phyloP scores from a whole-genome alignment of 768 basidiomycete species.

The Lactarius deliciosus region DNA sequence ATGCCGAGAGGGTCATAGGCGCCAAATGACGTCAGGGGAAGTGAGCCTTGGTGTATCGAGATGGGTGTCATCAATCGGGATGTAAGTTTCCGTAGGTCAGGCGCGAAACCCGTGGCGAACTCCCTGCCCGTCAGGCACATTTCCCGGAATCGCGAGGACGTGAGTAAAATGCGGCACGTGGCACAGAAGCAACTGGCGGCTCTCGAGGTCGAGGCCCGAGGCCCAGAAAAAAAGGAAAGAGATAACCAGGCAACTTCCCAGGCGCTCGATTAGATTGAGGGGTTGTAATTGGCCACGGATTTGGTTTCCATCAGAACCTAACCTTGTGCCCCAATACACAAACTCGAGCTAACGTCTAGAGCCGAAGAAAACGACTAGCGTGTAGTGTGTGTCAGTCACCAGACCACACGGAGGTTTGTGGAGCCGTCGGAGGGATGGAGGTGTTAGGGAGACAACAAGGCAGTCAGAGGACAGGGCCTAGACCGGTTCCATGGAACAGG shows the following conservation, averaged over 20 bases:
- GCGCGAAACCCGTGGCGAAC: slow-evolving; percentile 16
- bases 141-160: not conserved
- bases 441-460: slow-evolving; percentile 1
- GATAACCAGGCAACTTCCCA: not conserved
- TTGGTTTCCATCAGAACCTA: slow-evolving; percentile 24
- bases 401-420: not conserved
- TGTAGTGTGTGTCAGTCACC: too few species aligned
- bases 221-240: slow-evolving; percentile 8
- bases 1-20: slow-evolving; percentile 1
- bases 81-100: slow-evolving; percentile 22
- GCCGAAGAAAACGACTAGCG: not conserved
- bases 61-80: slow-evolving; percentile 20
- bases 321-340: not conserved
- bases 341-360: not conserved
- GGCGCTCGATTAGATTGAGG: slow-evolving; percentile 23
- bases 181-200: slow-evolving; percentile 13
- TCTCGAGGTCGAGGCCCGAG: slow-evolving; percentile 13
- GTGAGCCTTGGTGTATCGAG: slow-evolving; percentile 16
- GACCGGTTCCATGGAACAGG: slow-evolving; percentile 17
- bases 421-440: slow-evolving; percentile 13
- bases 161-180: slow-evolving; percentile 11
- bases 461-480: slow-evolving; percentile 11
- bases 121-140: slow-evolving; percentile 11
- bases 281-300: slow-evolving; percentile 22
- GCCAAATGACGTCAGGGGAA: slow-evolving; percentile 21